phyloP scores from a whole-genome alignment of 305 asterid species.

The Fraxinus nigra region DNA sequence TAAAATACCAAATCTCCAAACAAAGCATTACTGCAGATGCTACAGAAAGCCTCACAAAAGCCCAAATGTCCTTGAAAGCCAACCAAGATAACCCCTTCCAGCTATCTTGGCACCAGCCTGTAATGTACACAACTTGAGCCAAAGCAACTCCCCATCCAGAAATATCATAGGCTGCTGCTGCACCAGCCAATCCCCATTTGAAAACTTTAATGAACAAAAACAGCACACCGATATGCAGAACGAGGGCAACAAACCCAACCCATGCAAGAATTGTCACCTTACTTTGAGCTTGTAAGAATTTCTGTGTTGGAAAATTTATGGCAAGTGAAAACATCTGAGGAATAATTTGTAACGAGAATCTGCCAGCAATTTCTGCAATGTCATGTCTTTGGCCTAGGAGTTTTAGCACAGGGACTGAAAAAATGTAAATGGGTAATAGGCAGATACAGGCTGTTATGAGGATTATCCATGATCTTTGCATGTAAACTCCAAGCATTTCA shows the following conservation, averaged over 20 bases:
- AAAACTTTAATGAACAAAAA: conserved; percentile 53
- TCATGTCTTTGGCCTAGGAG: conserved; percentile 71
- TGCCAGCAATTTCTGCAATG: conserved; percentile 77
- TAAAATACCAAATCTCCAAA: conserved; percentile 95
- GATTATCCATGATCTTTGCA: conserved; percentile 87
- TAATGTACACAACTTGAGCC: conserved; percentile 66
- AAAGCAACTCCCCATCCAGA: conserved; percentile 75
- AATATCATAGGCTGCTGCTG: conserved; percentile 76
- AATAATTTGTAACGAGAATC: conserved; percentile 58
- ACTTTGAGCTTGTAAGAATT: conserved; percentile 87
- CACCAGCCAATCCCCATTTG: conserved; percentile 77
- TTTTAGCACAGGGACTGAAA: conserved; percentile 57
- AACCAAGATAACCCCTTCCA: conserved; percentile 80
- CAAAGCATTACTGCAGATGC: conserved; percentile 93
- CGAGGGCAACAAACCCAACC: conserved; percentile 62
- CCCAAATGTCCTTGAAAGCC: conserved; percentile 74
- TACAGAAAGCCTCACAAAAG: conserved; percentile 62
- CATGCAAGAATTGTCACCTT: conserved; percentile 72
- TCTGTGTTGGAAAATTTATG: conserved; percentile 81
- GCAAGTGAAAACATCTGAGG: conserved; percentile 96
- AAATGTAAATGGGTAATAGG: conserved; percentile 65
- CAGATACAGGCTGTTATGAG: conserved; percentile 57
- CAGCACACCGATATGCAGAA: conserved; percentile 49
- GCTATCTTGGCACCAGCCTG: conserved; percentile 77
- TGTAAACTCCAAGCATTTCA: conserved; percentile 70